A percentile compares a stretch with the other conserved stretches of the same genome.
Evolutionary conservation across 768 basidiomycete genomes (phyloP).

Genomic region (Rhizopogon vulgaris): DNA sequence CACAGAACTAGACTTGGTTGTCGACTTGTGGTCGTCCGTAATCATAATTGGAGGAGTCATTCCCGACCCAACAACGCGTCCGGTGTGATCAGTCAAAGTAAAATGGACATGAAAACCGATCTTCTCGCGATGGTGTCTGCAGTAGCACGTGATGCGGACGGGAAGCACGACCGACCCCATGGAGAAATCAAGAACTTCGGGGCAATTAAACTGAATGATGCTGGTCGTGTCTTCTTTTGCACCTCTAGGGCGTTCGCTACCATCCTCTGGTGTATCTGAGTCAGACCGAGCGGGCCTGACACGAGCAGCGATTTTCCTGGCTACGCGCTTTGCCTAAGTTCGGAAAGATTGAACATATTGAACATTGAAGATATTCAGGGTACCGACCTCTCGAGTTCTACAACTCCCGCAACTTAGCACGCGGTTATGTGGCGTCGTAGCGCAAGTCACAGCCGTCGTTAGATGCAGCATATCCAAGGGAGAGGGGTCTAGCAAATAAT

Average conservation of each 20-base stretch:
- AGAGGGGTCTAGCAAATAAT: slow-evolving; percentile 48
- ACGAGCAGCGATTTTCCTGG: slow-evolving; percentile 81
- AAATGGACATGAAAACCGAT: slow-evolving; percentile 90
- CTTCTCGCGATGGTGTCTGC: slow-evolving; percentile 97
- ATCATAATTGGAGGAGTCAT: slow-evolving; percentile 92
- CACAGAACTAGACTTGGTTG: slow-evolving; percentile 22
- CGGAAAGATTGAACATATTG: slow-evolving; percentile 8
- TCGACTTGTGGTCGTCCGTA: slow-evolving; percentile 97
- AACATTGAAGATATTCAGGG: slow-evolving; percentile 1
- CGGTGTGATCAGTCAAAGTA: slow-evolving; percentile 73
- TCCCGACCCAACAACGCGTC: slow-evolving; percentile 76
- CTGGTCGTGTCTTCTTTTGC: slow-evolving; percentile 65
- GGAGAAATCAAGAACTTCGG: slow-evolving; percentile 83
- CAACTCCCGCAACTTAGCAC: slow-evolving; percentile 87
- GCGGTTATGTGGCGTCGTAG: slow-evolving; percentile 68
- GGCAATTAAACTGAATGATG: slow-evolving; percentile 95
- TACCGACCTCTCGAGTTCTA: slow-evolving; percentile 72
- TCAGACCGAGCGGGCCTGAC: slow-evolving; percentile 74
- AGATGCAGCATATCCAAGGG: slow-evolving; percentile 68
- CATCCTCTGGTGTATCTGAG: slow-evolving; percentile 60
- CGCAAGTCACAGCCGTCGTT: slow-evolving; percentile 70
- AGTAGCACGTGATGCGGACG: slow-evolving; percentile 95
- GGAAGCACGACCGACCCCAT: slow-evolving; percentile 86
- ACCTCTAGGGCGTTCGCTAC: slow-evolving; percentile 35
- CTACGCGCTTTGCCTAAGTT: slow-evolving; percentile 76